Base-by-base conservation (phyloP, 805 yeast species). In the Candida wancherniae region DNA sequence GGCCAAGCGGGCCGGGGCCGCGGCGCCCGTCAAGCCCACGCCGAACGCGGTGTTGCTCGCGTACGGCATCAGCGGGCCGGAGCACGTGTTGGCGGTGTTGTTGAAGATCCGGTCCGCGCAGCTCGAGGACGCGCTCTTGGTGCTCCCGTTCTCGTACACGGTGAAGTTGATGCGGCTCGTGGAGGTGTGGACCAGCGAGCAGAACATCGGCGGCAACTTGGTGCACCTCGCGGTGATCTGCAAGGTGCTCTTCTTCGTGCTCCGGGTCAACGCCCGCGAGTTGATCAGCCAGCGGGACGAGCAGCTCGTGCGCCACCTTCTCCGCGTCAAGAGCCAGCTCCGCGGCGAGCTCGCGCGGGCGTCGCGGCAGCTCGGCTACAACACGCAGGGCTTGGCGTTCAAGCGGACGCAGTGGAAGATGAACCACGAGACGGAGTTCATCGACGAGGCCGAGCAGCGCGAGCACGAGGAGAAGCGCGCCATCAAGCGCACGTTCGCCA, bases 51-150 rank as follows among this genome's bases (percentile, higher is more conserved):
- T 92, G n/a, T 64, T 92, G 27, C 60, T 73, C 24, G 94, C 95
- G 2, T 68, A 83, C 39, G 72, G 75, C 29, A 69, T 81, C 39
- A 61, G 73, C 4, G 94, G 96, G 1, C 83, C 77, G 36, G 75
- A 77, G 38, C 82, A 90, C 49, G 88, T 92, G 14, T 67, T 90
- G 61, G 80, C 79, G 26, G 78, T 80, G 0, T 55, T 90, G 10
- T 51, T 64, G 21, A 77, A 77, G 48, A 84, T 92, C 53, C 81
- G 73, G 47, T 75, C 95, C 1, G 73, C 94, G 0, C 95, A 90
- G 48, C 61, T 92, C 20, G 96, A 90, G 48, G 99, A 92, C 58
- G 95, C 97, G 1, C 68, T 92, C 33, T 60, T 92, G 27, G 94
- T 92, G 1, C 66, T 92, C 32, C 96, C 98, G 19, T 88, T 90